phyloP scores from a whole-genome alignment of 2,329 filamentous ascomycete genomes.

The Colletotrichum agaves region DNA sequence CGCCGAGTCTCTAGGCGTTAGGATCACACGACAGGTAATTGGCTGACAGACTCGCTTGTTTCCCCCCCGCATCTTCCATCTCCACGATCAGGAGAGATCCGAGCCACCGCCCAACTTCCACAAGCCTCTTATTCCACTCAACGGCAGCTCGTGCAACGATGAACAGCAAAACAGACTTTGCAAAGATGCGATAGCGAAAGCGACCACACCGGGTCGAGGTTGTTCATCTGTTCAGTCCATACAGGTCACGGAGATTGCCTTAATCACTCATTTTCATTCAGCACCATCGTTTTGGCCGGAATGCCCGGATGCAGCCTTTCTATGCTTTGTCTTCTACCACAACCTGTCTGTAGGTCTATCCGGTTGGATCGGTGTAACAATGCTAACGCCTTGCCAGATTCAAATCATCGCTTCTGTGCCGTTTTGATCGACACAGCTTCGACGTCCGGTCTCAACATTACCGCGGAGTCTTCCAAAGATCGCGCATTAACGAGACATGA shows the following conservation, averaged over 20 bases:
- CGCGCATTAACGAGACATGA: conserved; percentile 18
- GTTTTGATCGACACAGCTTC: neutral
- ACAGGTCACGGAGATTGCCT: too few relatives aligned
- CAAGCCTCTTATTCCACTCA: neutral
- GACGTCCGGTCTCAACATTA: conserved; percentile 8
- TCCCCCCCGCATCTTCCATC: conserved; percentile 27
- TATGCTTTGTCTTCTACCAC: conserved; percentile 18
- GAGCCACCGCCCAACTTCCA: neutral
- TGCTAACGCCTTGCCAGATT: conserved; percentile 32
- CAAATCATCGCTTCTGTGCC: conserved; percentile 10
- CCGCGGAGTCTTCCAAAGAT: neutral
- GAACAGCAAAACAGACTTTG: neutral
- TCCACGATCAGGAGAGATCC: neutral
- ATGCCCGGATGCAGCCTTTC: conserved; percentile 24
- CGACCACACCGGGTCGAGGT: too few relatives aligned
- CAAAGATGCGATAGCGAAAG: too few relatives aligned
- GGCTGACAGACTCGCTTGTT: conserved; percentile 13
- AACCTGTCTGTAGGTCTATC: conserved; percentile 28
- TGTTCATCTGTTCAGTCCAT: too few relatives aligned
- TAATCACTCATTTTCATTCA: neutral
- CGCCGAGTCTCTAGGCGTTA: neutral
- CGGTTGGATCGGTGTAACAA: conserved; percentile 13
- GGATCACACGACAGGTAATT: conserved; percentile 14
- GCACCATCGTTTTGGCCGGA: conserved; percentile 1
- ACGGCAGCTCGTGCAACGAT: neutral